Conservation (phyloP, 75 land plant genomes). For the Selaginella tamariscina region DNA sequence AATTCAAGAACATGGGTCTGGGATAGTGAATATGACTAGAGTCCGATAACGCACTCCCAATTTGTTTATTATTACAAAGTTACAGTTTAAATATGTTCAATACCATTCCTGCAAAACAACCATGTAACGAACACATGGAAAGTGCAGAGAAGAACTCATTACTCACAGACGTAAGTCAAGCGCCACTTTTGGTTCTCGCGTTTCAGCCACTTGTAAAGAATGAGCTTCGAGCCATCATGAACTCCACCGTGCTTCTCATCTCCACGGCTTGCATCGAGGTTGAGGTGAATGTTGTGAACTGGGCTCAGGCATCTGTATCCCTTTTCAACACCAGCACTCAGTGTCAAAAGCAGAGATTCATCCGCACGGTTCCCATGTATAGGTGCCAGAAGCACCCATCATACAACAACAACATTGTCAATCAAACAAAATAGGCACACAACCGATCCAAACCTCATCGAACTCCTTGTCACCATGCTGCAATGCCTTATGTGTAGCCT, state of each 20-base stretch:
- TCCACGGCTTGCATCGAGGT: not conserved
- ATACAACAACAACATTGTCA: not conserved
- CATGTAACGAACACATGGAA: too few species aligned
- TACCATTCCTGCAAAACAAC: too few species aligned
- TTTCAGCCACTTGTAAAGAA: slow-evolving; percentile 7
- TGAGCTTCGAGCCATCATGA: slow-evolving; percentile 1
- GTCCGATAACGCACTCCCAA: too few species aligned
- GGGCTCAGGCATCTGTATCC: slow-evolving; percentile 1
- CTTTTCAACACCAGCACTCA: not conserved
- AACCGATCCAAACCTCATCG: slow-evolving; percentile 17
- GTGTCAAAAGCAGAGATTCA: not conserved
- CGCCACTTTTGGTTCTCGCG: slow-evolving; percentile 12
- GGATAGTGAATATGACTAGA: too few species aligned
- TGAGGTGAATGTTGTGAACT: not conserved
- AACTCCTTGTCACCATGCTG: slow-evolving; percentile 20
- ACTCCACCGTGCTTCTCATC: slow-evolving; percentile 11
- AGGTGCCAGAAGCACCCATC: not conserved
- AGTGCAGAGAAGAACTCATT: too few species aligned
- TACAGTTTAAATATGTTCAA: too few species aligned
- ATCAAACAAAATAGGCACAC: not conserved
- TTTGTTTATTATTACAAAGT: too few species aligned
- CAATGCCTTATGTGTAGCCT: slow-evolving; percentile 23
- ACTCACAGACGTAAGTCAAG: not conserved
- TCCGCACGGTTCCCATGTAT: not conserved
- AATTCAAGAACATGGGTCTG: too few species aligned